These are phyloP conservation scores for Mycena galopus DNA, from an alignment of 768 basidiomycete genomes.

Conservation along the genomic window DNA sequence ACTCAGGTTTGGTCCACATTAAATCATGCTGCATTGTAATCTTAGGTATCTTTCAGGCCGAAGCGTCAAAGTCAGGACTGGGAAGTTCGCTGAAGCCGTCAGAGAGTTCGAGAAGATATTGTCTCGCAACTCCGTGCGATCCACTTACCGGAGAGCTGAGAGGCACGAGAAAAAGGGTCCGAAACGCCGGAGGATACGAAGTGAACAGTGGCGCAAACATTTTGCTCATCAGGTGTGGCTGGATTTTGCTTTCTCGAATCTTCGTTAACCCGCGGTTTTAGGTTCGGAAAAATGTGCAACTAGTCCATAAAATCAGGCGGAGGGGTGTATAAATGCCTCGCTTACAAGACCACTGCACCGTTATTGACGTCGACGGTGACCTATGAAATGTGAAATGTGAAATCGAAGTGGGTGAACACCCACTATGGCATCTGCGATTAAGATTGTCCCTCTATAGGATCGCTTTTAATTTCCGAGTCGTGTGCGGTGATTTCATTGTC, in stretches of 20 bases:
- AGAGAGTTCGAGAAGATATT: slow-evolving; percentile 65
- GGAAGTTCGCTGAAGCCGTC: slow-evolving; percentile 63
- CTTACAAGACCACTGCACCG: slow-evolving; percentile 1
- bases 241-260: not conserved
- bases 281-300: slow-evolving; percentile 87
- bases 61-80: slow-evolving; percentile 60
- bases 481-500: not conserved
- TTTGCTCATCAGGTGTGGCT: slow-evolving; percentile 80
- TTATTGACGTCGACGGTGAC: slow-evolving; percentile 24
- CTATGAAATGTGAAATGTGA: slow-evolving; percentile 28
- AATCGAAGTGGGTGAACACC: slow-evolving; percentile 35
- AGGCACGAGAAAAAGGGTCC: slow-evolving; percentile 89
- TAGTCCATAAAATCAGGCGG: slow-evolving; percentile 83
- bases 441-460: slow-evolving; percentile 29
- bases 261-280: slow-evolving; percentile 47
- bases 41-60: slow-evolving; percentile 62
- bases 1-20: slow-evolving; percentile 60
- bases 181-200: slow-evolving; percentile 80
- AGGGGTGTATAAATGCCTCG: slow-evolving; percentile 69
- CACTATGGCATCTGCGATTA: slow-evolving; percentile 19
- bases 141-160: slow-evolving; percentile 60
- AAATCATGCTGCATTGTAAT: slow-evolving; percentile 15
- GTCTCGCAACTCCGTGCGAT: slow-evolving; percentile 65
- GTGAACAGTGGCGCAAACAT: slow-evolving; percentile 82
- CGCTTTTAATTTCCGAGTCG: slow-evolving; percentile 23